Conservation (phyloP, 345 rosid species). For the Eucalyptus microcorys region DNA sequence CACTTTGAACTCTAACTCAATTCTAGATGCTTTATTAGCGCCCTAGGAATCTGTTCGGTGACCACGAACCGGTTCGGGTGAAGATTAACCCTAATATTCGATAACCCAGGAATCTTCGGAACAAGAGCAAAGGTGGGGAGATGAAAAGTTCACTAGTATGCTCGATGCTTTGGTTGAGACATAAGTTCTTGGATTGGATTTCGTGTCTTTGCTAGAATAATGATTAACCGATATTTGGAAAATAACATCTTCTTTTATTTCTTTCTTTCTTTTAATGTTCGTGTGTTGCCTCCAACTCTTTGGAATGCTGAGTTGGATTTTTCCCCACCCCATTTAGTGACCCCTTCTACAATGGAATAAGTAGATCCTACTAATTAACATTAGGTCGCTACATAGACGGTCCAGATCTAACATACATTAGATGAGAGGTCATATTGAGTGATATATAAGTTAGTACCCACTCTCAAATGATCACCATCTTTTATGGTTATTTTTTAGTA, state of each 20-base stretch:
- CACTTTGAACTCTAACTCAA: not conserved
- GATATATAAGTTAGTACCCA: not conserved
- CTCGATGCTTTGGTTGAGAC: not conserved
- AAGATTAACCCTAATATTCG: not conserved
- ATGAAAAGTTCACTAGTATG: not conserved
- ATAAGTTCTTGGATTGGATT: not conserved
- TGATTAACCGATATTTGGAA: not conserved
- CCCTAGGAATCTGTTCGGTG: not conserved
- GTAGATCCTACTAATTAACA: not conserved
- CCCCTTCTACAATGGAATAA: not conserved
- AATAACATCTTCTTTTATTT: not conserved
- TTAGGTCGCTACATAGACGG: not conserved
- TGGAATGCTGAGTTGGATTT: not conserved
- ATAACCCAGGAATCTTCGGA: not conserved
- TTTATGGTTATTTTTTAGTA: not conserved
- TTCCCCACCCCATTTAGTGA: not conserved
- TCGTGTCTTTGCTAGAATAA: not conserved
- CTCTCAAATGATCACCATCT: not conserved
- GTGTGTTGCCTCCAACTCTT: not conserved
- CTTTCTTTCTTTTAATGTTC: not conserved
- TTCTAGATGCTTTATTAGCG: not conserved
- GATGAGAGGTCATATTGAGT: not conserved
- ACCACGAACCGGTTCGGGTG: not conserved
- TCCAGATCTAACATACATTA: not conserved
- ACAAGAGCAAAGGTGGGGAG: not conserved